A percentile compares a stretch with the other conserved stretches of the same genome.
Evolutionary conservation across 2,329 filamentous ascomycete genomes (phyloP).

Genomic region (Alternaria consortialis): DNA sequence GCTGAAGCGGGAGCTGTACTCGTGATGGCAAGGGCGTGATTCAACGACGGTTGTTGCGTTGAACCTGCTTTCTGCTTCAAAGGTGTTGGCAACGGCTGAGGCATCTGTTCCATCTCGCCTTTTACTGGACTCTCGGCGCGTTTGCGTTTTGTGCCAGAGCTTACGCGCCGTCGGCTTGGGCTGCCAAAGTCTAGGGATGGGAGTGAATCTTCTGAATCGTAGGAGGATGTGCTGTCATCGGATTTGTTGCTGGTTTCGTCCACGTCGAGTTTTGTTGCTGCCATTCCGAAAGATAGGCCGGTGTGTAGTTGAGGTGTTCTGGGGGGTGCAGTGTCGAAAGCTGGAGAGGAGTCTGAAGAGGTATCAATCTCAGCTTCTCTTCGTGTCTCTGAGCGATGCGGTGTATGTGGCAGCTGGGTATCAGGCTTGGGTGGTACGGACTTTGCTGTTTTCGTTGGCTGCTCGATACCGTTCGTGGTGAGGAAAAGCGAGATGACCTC

Average conservation of each 20-base stretch:
- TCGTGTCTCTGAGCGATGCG: not conserved
- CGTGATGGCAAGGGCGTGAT: not conserved
- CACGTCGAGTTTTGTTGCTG: constrained; percentile 32
- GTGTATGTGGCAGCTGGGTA: constrained; percentile 6
- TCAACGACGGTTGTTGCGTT: constrained; percentile 1
- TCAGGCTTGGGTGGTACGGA: not conserved
- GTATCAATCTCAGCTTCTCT: not conserved
- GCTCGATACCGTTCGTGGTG: constrained; percentile 6
- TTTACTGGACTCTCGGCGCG: constrained; percentile 27
- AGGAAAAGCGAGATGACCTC: constrained; percentile 33
- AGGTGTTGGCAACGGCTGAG: not conserved
- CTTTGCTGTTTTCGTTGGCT: not conserved
- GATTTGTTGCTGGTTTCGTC: constrained; percentile 3
- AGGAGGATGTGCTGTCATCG: not conserved
- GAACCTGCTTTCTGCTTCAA: not conserved
- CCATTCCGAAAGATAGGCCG: constrained; percentile 30
- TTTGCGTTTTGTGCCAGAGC: constrained; percentile 39
- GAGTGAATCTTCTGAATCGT: constrained; percentile 24
- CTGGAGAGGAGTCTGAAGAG: constrained; percentile 32
- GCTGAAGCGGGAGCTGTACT: not conserved
- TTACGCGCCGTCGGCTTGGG: constrained; percentile 6
- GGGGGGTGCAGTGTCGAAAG: constrained; percentile 30
- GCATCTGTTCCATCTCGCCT: not conserved
- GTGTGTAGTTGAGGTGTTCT: constrained; percentile 25
- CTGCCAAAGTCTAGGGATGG: constrained; percentile 30